Conservation (phyloP, 2,329 filamentous ascomycete genomes). For the Boeremia exigua region DNA sequence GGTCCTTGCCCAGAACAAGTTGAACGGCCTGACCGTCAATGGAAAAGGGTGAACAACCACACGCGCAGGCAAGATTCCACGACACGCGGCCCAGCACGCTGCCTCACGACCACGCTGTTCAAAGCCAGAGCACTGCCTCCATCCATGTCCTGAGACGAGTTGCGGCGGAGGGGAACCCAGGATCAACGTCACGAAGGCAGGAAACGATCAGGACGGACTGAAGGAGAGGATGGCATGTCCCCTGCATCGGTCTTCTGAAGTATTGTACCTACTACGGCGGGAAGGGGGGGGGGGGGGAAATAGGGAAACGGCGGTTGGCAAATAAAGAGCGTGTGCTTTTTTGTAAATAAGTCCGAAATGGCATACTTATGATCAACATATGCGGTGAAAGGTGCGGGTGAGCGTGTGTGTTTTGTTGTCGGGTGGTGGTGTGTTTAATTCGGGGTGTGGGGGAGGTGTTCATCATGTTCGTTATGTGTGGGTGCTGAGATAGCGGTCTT, state of each 20-base stretch:
- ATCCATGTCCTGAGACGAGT: not conserved
- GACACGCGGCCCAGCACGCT: not conserved
- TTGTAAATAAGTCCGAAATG: slow-evolving; percentile 11
- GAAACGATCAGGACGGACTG: slow-evolving; percentile 47
- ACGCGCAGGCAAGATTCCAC: not conserved
- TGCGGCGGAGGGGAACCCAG: not conserved
- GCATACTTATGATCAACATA: not conserved
- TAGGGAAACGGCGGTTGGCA: not conserved
- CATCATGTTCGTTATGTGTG: too few species aligned
- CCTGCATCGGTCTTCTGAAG: slow-evolving; percentile 14
- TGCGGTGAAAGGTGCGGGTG: too few species aligned
- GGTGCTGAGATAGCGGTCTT: too few species aligned
- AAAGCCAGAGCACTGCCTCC: not conserved
- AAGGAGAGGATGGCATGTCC: not conserved
- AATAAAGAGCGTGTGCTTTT: not conserved
- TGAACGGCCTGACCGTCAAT: slow-evolving; percentile 32
- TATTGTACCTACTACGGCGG: slow-evolving; percentile 9
- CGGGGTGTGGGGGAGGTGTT: too few species aligned
- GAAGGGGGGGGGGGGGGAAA: too few species aligned
- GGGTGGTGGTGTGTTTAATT: too few species aligned
- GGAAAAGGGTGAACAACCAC: slow-evolving; percentile 29
- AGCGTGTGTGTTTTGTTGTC: too few species aligned
- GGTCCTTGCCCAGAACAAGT: slow-evolving; percentile 33
- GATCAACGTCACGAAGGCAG: slow-evolving; percentile 35
- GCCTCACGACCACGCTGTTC: not conserved